Conservation (phyloP, 2,329 filamentous ascomycete species). For the Hortaea werneckii region DNA sequence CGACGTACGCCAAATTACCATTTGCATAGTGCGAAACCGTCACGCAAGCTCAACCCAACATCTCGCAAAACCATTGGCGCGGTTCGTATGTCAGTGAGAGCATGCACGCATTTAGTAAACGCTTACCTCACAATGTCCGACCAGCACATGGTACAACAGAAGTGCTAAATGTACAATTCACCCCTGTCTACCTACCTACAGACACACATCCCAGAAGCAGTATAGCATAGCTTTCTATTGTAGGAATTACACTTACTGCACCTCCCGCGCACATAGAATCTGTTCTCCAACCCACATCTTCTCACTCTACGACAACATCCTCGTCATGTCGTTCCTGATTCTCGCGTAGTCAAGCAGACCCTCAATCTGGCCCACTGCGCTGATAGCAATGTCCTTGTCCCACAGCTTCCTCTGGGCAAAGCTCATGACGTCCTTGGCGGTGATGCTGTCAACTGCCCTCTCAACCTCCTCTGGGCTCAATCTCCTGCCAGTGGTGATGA, state of each 20-base stretch:
- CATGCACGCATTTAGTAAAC: too few relatives aligned
- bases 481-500: constrained; percentile 90
- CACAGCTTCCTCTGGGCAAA: constrained; percentile 92
- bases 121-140: too few relatives aligned
- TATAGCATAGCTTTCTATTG: background rate
- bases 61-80: too few relatives aligned
- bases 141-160: background rate
- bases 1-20: too few relatives aligned
- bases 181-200: background rate
- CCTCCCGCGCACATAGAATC: background rate
- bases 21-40: too few relatives aligned
- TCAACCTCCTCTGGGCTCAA: constrained; percentile 91
- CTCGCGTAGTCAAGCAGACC: constrained; percentile 67
- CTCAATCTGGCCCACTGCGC: constrained; percentile 87
- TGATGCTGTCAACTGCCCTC: constrained; percentile 76
- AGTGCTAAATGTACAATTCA: background rate
- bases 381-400: constrained; percentile 94
- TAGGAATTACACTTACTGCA: background rate
- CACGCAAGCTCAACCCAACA: too few relatives aligned
- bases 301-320: constrained; percentile 47
- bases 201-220: background rate
- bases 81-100: too few relatives aligned
- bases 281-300: background rate
- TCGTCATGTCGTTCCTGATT: constrained; percentile 76
- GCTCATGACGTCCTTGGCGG: constrained; percentile 92